Base-by-base conservation (phyloP, 2,329 filamentous ascomycete genomes). In the Sarocladium brachiariae region DNA sequence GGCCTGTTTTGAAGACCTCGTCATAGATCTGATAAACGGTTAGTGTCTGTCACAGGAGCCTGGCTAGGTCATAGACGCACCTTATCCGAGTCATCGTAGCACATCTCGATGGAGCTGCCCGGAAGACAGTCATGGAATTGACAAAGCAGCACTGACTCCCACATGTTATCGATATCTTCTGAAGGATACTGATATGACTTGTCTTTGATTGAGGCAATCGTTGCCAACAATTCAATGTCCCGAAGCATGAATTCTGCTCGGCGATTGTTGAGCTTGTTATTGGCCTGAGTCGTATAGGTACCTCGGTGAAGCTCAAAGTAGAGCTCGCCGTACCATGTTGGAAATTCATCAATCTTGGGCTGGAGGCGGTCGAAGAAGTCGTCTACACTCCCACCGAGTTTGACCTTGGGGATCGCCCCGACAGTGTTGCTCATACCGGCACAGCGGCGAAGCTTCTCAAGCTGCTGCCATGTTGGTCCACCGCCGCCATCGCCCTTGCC, bases 81-180 rank as follows among this genome's bases (percentile, higher is more conserved):
- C 70, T 90, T 80, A 63, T 96, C 87, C 2, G 91, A 95, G 64
- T 99, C 93, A 65, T 95, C 89, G 61, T 97, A 97, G 67, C 90
- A 96, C 90, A 97, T 96, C 66, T 95, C 91, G 59, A 99, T 97
- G 30, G 83, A 88, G 63, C 89, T 96, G 51, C 93, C 93, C 1
- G 93, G 93, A 49, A 99, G 76, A 64, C 93, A 97, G 64, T 99
- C 93, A 57, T 99, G 93, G 75, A 99, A 99, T 62, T 99, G 93
- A 58, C 92, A 97, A 23, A 97, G 80, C 21, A 97, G 76, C 2
- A 92, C 86, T 51, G 80, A 78, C 71, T 97, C 92, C 93, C 93
- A 99, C 83, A 99, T 95, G 52, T 86, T 78, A 63, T 99, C 93
- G 51, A 99, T 84, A n/a, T 93, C 83, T 63, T 87, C 81, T 69